Evolutionary conservation across 208 protist species (phyloP).

Genomic region (Borovskyia barvae): DNA sequence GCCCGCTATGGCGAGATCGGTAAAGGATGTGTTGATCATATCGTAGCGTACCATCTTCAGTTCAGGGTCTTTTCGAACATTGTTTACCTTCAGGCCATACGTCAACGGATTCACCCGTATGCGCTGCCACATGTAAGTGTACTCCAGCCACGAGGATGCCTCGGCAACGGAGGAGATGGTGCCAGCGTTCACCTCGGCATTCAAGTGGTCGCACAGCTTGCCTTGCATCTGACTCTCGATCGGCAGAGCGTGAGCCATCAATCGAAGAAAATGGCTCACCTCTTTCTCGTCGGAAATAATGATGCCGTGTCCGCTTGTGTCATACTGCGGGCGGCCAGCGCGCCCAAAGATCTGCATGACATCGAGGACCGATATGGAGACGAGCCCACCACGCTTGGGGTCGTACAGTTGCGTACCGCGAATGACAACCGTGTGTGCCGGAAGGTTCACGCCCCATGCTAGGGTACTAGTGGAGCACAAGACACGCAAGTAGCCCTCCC

Average conservation of each 20-base stretch:
- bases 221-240: conserved; percentile 96
- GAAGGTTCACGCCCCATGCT: conserved; percentile 99
- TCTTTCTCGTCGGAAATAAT: conserved; percentile 98
- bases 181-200: conserved; percentile 97
- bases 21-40: conserved; percentile 95
- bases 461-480: conserved; percentile 99
- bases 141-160: conserved; percentile 95
- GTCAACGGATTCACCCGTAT: conserved; percentile 95
- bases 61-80: conserved; percentile 91
- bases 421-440: conserved; percentile 99
- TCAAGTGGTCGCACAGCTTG: conserved; percentile 97
- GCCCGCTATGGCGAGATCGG: conserved; percentile 89
- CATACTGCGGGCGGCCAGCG: conserved; percentile 98
- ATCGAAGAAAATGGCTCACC: conserved; percentile 93
- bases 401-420: conserved; percentile 96
- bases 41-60: conserved; percentile 90
- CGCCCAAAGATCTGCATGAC: conserved; percentile 99
- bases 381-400: conserved; percentile 92
- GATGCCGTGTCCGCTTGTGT: conserved; percentile 96
- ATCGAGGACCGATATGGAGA: conserved; percentile 98
- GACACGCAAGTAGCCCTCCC: conserved; percentile 92
- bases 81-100: conserved; percentile 94
- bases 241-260: conserved; percentile 93
- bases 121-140: conserved; percentile 98
- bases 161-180: conserved; percentile 97